A percentile compares a stretch with the other conserved stretches of the same genome.
phyloP scores from a whole-genome alignment of 2,329 filamentous ascomycete genomes.

The Pezicula neosporulosa region DNA sequence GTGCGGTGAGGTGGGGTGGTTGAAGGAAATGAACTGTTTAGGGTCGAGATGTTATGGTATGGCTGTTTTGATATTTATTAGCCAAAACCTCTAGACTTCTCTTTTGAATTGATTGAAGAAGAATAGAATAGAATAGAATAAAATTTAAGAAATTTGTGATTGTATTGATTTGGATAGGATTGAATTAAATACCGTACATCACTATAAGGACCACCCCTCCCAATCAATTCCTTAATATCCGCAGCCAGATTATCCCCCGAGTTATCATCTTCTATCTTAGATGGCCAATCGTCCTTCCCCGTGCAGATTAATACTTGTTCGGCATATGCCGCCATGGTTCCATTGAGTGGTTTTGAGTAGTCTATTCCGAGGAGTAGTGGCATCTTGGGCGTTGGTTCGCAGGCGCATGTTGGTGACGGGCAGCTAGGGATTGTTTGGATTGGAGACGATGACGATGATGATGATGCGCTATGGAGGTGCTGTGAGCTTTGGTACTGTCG shows the following conservation, averaged over 20 bases:
- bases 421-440: constrained; percentile 42
- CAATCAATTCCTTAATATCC: constrained; percentile 68
- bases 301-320: constrained; percentile 85
- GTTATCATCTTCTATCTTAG: constrained; percentile 80
- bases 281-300: constrained; percentile 75
- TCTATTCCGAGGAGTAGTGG: constrained; percentile 73
- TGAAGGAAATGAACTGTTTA: constrained; percentile 70
- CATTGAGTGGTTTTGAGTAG: constrained; percentile 63
- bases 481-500: not conserved
- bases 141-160: too few species aligned
- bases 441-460: constrained; percentile 6
- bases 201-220: constrained; percentile 60
- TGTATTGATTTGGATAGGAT: too few species aligned
- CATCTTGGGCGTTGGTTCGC: constrained; percentile 62
- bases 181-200: constrained; percentile 51
- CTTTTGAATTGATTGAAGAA: not conserved
- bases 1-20: constrained; percentile 20
- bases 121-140: too few species aligned
- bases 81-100: too few species aligned
- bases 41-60: constrained; percentile 75
- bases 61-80: constrained; percentile 49
- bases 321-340: constrained; percentile 73
- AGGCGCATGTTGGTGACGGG: constrained; percentile 73
- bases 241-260: constrained; percentile 63
- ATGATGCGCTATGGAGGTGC: constrained; percentile 7